Percentiles rank a stretch among this genome's conserved stretches.
Conservation (phyloP, 768 basidiomycete genomes). For the Asterophora parasitica region DNA sequence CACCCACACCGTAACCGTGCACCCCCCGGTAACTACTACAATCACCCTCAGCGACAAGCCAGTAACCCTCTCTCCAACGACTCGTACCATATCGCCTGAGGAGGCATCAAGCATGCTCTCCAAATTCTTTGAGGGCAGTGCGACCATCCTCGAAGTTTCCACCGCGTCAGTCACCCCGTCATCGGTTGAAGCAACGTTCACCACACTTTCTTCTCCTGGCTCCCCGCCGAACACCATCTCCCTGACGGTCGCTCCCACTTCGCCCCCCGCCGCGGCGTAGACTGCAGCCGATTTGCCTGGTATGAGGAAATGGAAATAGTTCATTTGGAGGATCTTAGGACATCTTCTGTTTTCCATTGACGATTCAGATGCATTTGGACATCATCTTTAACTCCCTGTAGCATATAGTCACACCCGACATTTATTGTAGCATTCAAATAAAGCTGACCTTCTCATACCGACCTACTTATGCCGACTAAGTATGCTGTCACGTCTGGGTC, state of each 20-base stretch:
- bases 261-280: neutral
- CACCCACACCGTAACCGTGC: constrained; percentile 23
- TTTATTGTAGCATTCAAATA: no score
- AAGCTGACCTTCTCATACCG: no score
- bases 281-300: neutral
- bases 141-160: constrained; percentile 10
- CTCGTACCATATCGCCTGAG: constrained; percentile 38
- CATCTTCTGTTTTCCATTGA: no score
- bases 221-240: neutral
- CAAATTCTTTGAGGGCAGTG: constrained; percentile 27
- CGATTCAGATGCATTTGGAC: no score
- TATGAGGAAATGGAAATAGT: neutral
- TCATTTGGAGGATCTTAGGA: no score
- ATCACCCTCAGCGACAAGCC: constrained; percentile 21
- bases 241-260: neutral
- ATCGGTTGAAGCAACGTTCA: neutral
- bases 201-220: neutral
- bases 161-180: neutral
- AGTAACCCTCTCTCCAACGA: constrained; percentile 30
- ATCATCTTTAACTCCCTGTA: no score
- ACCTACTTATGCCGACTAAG: no score
- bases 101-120: constrained; percentile 38
- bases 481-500: no score
- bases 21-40: constrained; percentile 10
- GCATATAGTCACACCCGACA: no score